Evolutionary conservation across 2,329 filamentous ascomycete species (phyloP).

Genomic region (Fusarium verrucosum): DNA sequence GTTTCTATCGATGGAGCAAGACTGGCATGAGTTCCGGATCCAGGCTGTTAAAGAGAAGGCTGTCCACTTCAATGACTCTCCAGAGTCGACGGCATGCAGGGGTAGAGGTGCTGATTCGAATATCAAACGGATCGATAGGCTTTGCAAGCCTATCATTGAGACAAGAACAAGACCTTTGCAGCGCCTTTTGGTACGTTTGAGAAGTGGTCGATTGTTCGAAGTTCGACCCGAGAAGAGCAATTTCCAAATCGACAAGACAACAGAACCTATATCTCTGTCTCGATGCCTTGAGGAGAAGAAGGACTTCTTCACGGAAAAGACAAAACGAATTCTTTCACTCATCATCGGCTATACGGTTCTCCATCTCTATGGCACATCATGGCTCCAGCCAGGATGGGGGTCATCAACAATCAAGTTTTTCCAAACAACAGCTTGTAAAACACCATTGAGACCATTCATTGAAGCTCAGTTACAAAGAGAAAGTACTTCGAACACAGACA

Average conservation of each 20-base stretch:
- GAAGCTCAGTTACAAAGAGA: not conserved
- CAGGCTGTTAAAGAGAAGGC: not conserved
- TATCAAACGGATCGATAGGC: not conserved
- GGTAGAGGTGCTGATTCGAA: not conserved
- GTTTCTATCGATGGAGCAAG: constrained; percentile 5
- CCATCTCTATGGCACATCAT: not conserved
- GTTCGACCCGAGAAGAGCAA: constrained; percentile 1
- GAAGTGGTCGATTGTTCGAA: constrained; percentile 1
- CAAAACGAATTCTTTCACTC: not conserved
- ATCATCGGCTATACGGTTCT: not conserved
- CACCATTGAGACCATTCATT: not conserved
- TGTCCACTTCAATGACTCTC: not conserved
- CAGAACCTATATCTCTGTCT: not conserved
- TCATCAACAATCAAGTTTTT: not conserved
- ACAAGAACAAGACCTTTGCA: not conserved
- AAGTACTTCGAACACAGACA: too few relatives aligned
- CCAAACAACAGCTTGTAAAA: not conserved
- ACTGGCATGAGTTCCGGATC: constrained; percentile 5
- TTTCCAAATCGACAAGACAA: not conserved
- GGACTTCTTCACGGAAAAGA: not conserved
- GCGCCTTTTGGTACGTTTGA: not conserved
- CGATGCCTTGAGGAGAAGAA: not conserved
- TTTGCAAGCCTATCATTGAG: constrained; percentile 6
- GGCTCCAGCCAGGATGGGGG: not conserved
- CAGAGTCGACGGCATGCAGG: not conserved